phyloP scores from a whole-genome alignment of 768 basidiomycete genomes.

The Crassisporium funariophilum region DNA sequence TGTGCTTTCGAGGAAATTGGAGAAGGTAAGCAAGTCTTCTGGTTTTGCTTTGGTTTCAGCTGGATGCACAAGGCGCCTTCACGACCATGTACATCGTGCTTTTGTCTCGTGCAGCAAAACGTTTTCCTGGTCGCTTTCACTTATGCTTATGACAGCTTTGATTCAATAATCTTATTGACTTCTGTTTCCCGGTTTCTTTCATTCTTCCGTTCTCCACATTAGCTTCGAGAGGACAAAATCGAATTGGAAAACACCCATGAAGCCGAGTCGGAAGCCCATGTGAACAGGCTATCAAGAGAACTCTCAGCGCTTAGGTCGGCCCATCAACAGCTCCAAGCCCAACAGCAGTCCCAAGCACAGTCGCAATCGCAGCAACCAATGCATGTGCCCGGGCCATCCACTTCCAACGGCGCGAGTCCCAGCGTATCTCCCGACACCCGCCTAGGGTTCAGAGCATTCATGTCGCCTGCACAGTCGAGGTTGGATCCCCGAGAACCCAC shows the following conservation, averaged over 20 bases:
- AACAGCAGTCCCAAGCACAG: constrained; percentile 11
- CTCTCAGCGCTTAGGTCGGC: constrained; percentile 62
- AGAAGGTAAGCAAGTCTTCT: constrained; percentile 56
- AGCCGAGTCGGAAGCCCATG: constrained; percentile 85
- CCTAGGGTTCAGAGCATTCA: constrained; percentile 30
- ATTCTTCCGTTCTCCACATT: not conserved
- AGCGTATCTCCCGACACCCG: constrained; percentile 37
- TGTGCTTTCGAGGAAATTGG: constrained; percentile 77
- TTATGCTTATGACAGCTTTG: no score
- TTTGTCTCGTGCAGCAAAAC: no score
- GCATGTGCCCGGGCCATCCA: no score
- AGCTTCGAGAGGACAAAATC: constrained; percentile 87
- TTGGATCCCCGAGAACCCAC: constrained; percentile 38
- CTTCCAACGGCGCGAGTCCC: no score
- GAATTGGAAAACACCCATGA: constrained; percentile 80
- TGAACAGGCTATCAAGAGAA: constrained; percentile 74
- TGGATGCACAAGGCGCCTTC: no score
- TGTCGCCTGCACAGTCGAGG: constrained; percentile 12
- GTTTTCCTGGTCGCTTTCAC: no score
- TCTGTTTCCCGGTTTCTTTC: not conserved
- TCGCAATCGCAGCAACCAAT: not conserved
- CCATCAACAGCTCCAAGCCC: constrained; percentile 49
- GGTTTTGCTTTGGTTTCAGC: no score
- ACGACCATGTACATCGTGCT: no score
- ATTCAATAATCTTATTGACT: not conserved